phyloP scores from a whole-genome alignment of 805 yeast genomes.

The Suhomyces prunicola region DNA sequence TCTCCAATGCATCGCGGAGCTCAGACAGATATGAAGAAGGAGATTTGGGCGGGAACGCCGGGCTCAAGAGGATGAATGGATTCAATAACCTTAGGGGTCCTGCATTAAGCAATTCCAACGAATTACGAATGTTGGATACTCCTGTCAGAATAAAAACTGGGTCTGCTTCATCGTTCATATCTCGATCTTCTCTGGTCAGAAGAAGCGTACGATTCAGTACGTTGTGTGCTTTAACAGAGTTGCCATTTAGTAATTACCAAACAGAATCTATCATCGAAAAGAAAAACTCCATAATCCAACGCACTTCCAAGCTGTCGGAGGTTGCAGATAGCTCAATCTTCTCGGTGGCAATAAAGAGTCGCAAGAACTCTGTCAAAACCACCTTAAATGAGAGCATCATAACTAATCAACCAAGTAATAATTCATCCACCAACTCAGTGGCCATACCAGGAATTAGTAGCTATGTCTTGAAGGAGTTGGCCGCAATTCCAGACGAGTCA shows the following conservation, averaged over 20 bases:
- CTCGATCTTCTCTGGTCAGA: constrained; percentile 24
- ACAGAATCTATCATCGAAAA: constrained; percentile 4
- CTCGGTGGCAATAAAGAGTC: constrained; percentile 25
- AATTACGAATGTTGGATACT: constrained; percentile 6
- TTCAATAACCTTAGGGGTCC: constrained; percentile 43
- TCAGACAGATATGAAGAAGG: constrained; percentile 13
- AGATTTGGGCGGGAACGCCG: constrained; percentile 6
- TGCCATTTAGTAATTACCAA: constrained; percentile 27
- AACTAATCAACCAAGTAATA: constrained; percentile 8
- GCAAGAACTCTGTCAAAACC: constrained; percentile 12
- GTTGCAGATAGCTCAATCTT: constrained; percentile 33
- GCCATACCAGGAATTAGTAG: constrained; percentile 56
- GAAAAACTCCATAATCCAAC: constrained; percentile 9
- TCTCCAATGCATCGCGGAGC: constrained; percentile 17
- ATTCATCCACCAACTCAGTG: constrained; percentile 21
- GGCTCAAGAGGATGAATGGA: constrained; percentile 49
- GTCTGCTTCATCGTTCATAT: constrained; percentile 19
- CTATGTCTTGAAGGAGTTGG: constrained; percentile 53
- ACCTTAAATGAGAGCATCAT: background rate
- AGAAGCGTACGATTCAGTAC: constrained; percentile 36
- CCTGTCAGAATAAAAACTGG: constrained; percentile 11
- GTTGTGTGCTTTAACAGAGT: constrained; percentile 37
- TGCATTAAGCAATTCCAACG: background rate
- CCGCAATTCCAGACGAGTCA: constrained; percentile 80
- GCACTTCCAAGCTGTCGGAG: constrained; percentile 26